Base-by-base conservation (phyloP, 2,329 filamentous ascomycete species). In the Emydomyces testavorans region DNA sequence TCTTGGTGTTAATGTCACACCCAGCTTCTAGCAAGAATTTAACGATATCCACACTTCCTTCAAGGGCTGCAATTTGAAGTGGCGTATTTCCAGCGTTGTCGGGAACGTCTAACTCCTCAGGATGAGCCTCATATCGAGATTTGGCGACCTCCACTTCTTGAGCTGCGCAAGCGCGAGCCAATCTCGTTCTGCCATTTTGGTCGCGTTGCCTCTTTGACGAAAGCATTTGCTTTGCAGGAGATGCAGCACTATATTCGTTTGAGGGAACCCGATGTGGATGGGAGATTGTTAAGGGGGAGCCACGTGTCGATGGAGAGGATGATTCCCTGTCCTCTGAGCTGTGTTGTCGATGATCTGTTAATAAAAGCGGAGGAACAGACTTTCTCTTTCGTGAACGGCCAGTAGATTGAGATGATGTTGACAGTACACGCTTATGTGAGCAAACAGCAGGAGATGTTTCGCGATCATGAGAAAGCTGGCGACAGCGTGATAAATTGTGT, bases 21-120 rank as follows among this genome's bases (percentile, higher is more conserved):
- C 86, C 85, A 53, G 86, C 82, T 6, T 85, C 78, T 52, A 98
- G 80, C 32, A 98, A 70, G 46, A 94, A 83, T 61, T 85, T 81
- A 32, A 96, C 92, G 49, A 96, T 89, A 47, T 92, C 79, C 26
- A 82, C 81, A 62, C 82, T 85, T 5, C 92, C 92, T 60, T 92
- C 83, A 50, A 98, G 74, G 26, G 89, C 81, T 28, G 92, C 90
- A 55, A 94, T 92, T 64, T 98, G 92, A 28, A 98, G 72, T 20
- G 92, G 92, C 1, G 90, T 93, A 59, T 96, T 96, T n/a, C 87
- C 86, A 11, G 92, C 92, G 62, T 94, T 93, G 61, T 98, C 92
- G 20, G 85, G 80, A 50, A 89, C 77, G 57, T 98, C 85, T 46
- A 96, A 66, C 64, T 96, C 88, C 53, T 93, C 85, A 0, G 87